Evolutionary conservation across 1,284 basidiomycete species (phyloP).

Genomic region (Wallemia hederae): DNA sequence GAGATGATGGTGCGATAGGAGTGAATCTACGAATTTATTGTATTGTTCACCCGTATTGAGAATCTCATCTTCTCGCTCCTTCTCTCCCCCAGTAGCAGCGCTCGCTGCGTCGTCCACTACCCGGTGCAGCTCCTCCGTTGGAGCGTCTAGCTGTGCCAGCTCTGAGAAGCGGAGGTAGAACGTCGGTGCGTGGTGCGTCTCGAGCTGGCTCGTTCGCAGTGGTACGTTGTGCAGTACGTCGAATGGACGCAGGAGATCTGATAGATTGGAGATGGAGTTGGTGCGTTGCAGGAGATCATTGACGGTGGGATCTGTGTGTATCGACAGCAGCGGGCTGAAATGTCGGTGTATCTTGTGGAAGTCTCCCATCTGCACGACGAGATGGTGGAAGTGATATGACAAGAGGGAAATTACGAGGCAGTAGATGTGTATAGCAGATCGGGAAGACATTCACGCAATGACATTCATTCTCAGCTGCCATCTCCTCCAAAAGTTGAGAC

Average conservation of each 20-base stretch:
- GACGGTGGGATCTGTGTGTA: neutral
- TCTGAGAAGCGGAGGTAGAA: neutral
- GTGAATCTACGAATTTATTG: neutral
- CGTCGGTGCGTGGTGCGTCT: neutral
- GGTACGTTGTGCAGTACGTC: neutral
- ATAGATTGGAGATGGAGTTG: neutral
- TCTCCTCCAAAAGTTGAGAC: too few species aligned
- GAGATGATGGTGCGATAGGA: neutral
- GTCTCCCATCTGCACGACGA: neutral
- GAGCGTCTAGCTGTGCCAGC: constrained; percentile 1
- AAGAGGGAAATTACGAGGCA: too few species aligned
- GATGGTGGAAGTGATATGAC: neutral
- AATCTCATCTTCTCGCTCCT: too few species aligned
- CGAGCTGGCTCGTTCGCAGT: neutral
- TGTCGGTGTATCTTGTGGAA: neutral
- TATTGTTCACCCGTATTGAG: neutral
- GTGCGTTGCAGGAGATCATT: neutral
- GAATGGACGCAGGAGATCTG: neutral
- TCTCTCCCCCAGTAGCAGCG: neutral
- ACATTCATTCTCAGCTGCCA: too few species aligned
- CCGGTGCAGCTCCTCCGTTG: neutral
- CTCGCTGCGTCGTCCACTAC: neutral
- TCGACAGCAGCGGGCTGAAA: neutral
- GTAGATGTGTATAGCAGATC: too few species aligned
- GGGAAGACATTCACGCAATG: too few species aligned